phyloP scores from a whole-genome alignment of 805 yeast genomes.

The Barnettozyma sucrosica region DNA sequence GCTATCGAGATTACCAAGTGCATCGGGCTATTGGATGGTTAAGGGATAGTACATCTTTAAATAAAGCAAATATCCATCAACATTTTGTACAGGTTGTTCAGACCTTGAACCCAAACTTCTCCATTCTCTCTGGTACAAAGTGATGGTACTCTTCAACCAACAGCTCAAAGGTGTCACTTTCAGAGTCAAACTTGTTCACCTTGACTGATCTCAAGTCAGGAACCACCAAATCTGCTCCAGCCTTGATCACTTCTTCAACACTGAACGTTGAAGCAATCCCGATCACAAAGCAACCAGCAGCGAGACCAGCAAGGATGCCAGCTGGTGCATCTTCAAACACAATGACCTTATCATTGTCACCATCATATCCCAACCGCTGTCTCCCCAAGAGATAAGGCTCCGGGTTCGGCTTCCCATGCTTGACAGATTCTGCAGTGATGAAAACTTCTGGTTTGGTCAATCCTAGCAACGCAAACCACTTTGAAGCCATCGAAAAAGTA shows the following conservation, averaged over 20 bases:
- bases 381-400: conserved; percentile 68
- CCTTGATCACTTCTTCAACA: conserved; percentile 55
- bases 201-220: conserved; percentile 59
- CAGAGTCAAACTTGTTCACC: conserved; percentile 48
- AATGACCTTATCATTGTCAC: conserved; percentile 37
- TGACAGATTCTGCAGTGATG: conserved; percentile 76
- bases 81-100: not conserved
- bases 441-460: conserved; percentile 61
- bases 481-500: conserved; percentile 67
- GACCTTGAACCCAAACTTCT: not conserved
- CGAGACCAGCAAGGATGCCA: conserved; percentile 78
- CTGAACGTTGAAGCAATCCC: conserved; percentile 80
- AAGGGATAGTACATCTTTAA: not conserved
- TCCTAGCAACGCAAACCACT: conserved; percentile 67
- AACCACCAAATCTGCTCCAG: conserved; percentile 79
- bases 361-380: conserved; percentile 32
- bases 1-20: conserved; percentile 19
- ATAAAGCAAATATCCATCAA: not conserved
- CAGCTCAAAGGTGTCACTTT: conserved; percentile 32
- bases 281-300: conserved; percentile 75
- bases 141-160: conserved; percentile 31
- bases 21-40: conserved; percentile 14
- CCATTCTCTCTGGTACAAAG: not conserved
- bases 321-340: conserved; percentile 91
- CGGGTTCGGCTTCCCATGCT: conserved; percentile 81